A percentile compares a stretch with the other conserved stretches of the same genome.
phyloP scores from a whole-genome alignment of 2,329 filamentous ascomycete species.

The Paecilomyces fulvus region DNA sequence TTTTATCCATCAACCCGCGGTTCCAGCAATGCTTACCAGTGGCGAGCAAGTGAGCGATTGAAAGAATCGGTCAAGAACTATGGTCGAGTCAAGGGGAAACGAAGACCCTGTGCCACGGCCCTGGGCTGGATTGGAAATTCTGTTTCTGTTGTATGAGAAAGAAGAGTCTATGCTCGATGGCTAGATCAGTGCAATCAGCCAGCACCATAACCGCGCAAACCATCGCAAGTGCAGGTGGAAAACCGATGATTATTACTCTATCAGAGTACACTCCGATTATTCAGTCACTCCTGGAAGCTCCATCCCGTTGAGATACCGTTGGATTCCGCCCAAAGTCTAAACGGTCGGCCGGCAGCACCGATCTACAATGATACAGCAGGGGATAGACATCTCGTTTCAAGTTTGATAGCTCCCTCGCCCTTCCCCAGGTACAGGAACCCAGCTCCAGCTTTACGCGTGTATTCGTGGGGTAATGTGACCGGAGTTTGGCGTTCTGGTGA shows the following conservation, averaged over 20 bases:
- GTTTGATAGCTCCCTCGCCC: not conserved
- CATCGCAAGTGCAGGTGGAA: not conserved
- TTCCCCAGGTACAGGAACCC: not conserved
- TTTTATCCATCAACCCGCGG: not conserved
- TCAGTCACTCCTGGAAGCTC: not conserved
- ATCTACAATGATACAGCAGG: not conserved
- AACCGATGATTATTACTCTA: not conserved
- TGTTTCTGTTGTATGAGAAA: not conserved
- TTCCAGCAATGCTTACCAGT: not conserved
- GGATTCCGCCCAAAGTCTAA: not conserved
- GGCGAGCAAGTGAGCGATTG: not conserved
- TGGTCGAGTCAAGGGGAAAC: not conserved
- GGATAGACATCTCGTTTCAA: not conserved
- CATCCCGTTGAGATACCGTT: not conserved
- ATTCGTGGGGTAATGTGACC: not conserved
- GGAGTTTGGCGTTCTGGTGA: not conserved
- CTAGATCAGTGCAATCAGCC: too few species aligned
- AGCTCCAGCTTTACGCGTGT: not conserved
- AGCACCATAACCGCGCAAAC: too few species aligned
- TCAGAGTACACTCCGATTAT: not conserved
- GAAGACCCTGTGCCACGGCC: not conserved
- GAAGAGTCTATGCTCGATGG: too few species aligned
- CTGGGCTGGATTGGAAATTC: not conserved
- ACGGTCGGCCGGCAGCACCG: not conserved
- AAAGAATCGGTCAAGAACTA: not conserved